phyloP scores from a whole-genome alignment of 2,329 filamentous ascomycete genomes.

The Pseudocercospora vitis region DNA sequence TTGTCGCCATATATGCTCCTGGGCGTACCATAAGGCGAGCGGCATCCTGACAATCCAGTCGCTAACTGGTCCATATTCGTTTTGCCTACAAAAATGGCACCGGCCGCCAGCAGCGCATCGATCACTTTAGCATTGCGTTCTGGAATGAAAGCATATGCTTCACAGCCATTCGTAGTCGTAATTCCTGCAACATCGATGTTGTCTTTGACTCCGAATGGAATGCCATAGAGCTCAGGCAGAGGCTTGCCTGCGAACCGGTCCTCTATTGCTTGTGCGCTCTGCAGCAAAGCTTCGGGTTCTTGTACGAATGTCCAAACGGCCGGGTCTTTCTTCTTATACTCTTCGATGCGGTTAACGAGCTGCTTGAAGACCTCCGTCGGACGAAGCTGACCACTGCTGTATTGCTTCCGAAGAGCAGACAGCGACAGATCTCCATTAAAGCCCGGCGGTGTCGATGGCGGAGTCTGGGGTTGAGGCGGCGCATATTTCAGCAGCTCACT shows the following conservation, averaged over 20 bases:
- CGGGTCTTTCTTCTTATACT: conserved; percentile 49
- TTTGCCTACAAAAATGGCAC: conserved; percentile 61
- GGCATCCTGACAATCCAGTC: conserved; percentile 60
- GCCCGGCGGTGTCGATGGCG: conserved; percentile 41
- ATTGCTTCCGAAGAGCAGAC: conserved; percentile 45
- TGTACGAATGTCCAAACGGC: conserved; percentile 55
- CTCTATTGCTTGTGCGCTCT: conserved; percentile 44
- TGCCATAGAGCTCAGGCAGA: conserved; percentile 54
- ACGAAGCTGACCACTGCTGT: conserved; percentile 47
- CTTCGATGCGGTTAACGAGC: conserved; percentile 50
- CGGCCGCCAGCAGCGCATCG: conserved; percentile 50
- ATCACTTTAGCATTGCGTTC: conserved; percentile 53
- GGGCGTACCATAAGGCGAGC: conserved; percentile 59
- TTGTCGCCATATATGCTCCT: conserved; percentile 53
- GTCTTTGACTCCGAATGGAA: conserved; percentile 60
- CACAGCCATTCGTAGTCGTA: conserved; percentile 55
- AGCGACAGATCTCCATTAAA: conserved; percentile 49
- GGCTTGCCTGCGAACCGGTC: conserved; percentile 43
- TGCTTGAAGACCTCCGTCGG: conserved; percentile 45
- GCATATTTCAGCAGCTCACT: conserved; percentile 44
- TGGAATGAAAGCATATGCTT: conserved; percentile 51
- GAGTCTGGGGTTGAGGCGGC: conserved; percentile 35
- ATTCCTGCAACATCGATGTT: conserved; percentile 55
- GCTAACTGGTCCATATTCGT: conserved; percentile 64
- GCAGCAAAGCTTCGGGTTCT: conserved; percentile 42